Conservation (phyloP, 805 yeast species). For the Tetrapisispora namnaoensis region DNA sequence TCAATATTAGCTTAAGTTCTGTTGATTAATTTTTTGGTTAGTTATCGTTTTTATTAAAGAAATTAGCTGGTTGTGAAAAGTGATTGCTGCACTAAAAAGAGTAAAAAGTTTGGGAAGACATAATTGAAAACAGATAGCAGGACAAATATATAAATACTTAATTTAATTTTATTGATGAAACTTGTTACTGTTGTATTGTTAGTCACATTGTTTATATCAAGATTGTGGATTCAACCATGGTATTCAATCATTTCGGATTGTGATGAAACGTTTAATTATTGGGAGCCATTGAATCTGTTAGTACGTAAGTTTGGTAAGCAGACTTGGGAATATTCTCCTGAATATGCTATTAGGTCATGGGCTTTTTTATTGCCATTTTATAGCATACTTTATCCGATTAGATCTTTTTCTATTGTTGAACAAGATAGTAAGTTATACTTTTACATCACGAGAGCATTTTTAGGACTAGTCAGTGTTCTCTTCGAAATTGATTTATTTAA, state of each 20-base stretch:
- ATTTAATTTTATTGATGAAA: background rate
- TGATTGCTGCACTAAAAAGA: too few relatives aligned
- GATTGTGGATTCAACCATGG: slow-evolving; percentile 34
- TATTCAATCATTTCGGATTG: slow-evolving; percentile 73
- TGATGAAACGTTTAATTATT: slow-evolving; percentile 85
- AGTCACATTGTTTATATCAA: background rate
- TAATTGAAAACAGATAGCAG: too few relatives aligned
- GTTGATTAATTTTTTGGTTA: too few relatives aligned
- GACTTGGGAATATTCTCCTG: slow-evolving; percentile 95
- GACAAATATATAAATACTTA: too few relatives aligned
- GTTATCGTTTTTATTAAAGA: too few relatives aligned
- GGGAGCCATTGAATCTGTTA: slow-evolving; percentile 84
- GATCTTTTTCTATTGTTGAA: slow-evolving; percentile 8
- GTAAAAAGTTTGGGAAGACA: too few relatives aligned
- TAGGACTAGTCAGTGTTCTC: slow-evolving; percentile 20
- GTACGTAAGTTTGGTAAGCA: slow-evolving; percentile 80
- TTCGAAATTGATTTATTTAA: slow-evolving; percentile 37
- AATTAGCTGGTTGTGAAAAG: too few relatives aligned
- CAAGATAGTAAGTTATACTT: slow-evolving; percentile 25
- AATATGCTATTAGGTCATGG: slow-evolving; percentile 80
- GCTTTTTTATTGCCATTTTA: slow-evolving; percentile 49
- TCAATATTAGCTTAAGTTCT: too few relatives aligned
- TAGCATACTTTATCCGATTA: slow-evolving; percentile 18
- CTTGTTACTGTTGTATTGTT: background rate
- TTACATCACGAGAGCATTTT: slow-evolving; percentile 17